Conservation (phyloP, 495 filamentous ascomycete genomes). For the Penicillium fimorum region DNA sequence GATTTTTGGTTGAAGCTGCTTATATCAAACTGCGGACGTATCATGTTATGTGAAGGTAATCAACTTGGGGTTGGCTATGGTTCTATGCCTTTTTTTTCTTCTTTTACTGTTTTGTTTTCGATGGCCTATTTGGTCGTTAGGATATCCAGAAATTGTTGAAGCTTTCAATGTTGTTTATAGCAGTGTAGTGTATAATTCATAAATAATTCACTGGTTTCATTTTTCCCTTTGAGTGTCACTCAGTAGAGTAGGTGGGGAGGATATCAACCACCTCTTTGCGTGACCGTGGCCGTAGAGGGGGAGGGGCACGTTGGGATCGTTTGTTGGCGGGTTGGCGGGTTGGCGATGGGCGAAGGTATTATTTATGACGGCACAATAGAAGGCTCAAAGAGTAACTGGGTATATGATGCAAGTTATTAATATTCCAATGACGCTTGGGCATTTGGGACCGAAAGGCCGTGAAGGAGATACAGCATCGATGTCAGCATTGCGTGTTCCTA, state of each 20-base stretch:
- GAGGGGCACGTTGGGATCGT: no score
- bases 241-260: background rate
- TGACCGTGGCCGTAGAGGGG: no score
- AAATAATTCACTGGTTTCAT: background rate
- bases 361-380: background rate
- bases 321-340: no score
- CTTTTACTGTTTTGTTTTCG: slow-evolving; percentile 7
- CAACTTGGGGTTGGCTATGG: slow-evolving; percentile 1
- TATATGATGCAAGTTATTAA: background rate
- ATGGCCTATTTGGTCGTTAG: slow-evolving; percentile 3
- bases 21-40: background rate
- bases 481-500: background rate
- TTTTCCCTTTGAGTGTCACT: background rate
- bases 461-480: background rate
- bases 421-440: background rate
- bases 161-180: background rate
- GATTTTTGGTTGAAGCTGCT: background rate
- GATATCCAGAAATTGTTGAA: slow-evolving; percentile 16
- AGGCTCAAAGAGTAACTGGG: background rate
- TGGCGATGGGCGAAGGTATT: background rate
- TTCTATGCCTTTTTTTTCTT: slow-evolving; percentile 1
- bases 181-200: slow-evolving; percentile 3
- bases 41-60: slow-evolving; percentile 4
- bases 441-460: background rate
- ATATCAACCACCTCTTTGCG: background rate